Conservation (phyloP, 768 basidiomycete species). For the Russula virescens region DNA sequence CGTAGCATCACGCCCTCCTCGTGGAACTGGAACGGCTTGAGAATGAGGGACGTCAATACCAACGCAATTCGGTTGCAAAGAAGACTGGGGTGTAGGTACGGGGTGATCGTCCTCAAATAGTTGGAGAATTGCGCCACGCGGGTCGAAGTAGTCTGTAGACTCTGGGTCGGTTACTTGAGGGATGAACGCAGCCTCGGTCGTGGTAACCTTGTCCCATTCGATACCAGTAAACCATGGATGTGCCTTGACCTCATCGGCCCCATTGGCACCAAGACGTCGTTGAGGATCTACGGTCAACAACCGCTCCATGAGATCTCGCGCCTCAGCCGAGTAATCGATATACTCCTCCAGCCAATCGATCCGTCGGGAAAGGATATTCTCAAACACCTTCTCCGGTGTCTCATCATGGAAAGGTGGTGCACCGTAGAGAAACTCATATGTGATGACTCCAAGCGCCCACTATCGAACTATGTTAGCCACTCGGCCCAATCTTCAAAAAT, state of each 20-base stretch:
- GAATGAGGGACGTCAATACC: slow-evolving; percentile 28
- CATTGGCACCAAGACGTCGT: slow-evolving; percentile 75
- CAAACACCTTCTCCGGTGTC: slow-evolving; percentile 94
- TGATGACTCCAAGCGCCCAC: slow-evolving; percentile 99
- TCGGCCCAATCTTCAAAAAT: slow-evolving; percentile 1
- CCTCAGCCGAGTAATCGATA: slow-evolving; percentile 79
- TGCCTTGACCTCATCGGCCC: slow-evolving; percentile 86
- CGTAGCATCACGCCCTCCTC: slow-evolving; percentile 31
- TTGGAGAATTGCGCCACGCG: slow-evolving; percentile 86
- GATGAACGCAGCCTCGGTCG: slow-evolving; percentile 88
- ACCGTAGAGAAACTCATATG: slow-evolving; percentile 96
- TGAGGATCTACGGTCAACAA: slow-evolving; percentile 77
- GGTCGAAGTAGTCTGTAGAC: slow-evolving; percentile 99
- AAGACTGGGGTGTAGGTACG: slow-evolving; percentile 44
- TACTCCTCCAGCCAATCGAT: slow-evolving; percentile 97
- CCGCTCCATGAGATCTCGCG: slow-evolving; percentile 83
- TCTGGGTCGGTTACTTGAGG: slow-evolving; percentile 94
- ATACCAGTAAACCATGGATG: slow-evolving; percentile 89
- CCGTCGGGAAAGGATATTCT: slow-evolving; percentile 92
- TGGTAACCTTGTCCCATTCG: slow-evolving; percentile 90
- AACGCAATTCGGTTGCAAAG: slow-evolving; percentile 40
- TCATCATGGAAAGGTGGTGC: slow-evolving; percentile 98
- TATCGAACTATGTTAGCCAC: slow-evolving; percentile 32
- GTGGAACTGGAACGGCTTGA: slow-evolving; percentile 24
- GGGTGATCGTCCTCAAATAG: slow-evolving; percentile 88